phyloP scores from a whole-genome alignment of 2,329 filamentous ascomycete genomes.

The Xylariaceae sp. region DNA sequence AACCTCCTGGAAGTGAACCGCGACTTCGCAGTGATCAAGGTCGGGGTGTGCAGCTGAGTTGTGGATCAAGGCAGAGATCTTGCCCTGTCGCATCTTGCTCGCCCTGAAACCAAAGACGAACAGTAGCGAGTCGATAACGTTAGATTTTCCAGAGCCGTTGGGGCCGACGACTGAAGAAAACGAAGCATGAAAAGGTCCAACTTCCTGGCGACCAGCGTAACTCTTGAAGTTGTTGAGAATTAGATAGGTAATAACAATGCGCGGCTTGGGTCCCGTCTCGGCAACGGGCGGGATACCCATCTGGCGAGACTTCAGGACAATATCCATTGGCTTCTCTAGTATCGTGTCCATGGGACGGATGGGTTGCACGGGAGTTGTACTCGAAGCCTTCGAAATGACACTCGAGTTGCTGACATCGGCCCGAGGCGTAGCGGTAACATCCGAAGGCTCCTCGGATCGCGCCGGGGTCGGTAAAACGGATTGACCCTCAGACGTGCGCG shows the following conservation, averaged over 20 bases:
- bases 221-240: slow-evolving; percentile 98
- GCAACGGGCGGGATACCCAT: slow-evolving; percentile 64
- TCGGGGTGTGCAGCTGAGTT: slow-evolving; percentile 86
- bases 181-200: slow-evolving; percentile 92
- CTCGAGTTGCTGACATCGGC: slow-evolving; percentile 66
- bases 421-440: slow-evolving; percentile 54
- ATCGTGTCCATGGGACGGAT: slow-evolving; percentile 72
- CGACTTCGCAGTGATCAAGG: slow-evolving; percentile 87
- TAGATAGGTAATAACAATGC: slow-evolving; percentile 88
- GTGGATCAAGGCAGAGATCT: slow-evolving; percentile 95
- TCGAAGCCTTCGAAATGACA: slow-evolving; percentile 56
- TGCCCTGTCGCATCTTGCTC: slow-evolving; percentile 98
- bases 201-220: slow-evolving; percentile 90
- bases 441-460: slow-evolving; percentile 48
- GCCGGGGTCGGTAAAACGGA: slow-evolving; percentile 45
- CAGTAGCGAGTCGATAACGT: slow-evolving; percentile 94
- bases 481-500: slow-evolving; percentile 37
- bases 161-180: slow-evolving; percentile 98
- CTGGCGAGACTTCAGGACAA: slow-evolving; percentile 79
- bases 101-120: slow-evolving; percentile 99
- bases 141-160: slow-evolving; percentile 97
- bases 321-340: slow-evolving; percentile 87
- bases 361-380: slow-evolving; percentile 55
- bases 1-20: slow-evolving; percentile 94
- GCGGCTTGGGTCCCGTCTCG: slow-evolving; percentile 69